Base-by-base conservation (phyloP, 768 basidiomycete genomes). In the Tricholoma terreum region DNA sequence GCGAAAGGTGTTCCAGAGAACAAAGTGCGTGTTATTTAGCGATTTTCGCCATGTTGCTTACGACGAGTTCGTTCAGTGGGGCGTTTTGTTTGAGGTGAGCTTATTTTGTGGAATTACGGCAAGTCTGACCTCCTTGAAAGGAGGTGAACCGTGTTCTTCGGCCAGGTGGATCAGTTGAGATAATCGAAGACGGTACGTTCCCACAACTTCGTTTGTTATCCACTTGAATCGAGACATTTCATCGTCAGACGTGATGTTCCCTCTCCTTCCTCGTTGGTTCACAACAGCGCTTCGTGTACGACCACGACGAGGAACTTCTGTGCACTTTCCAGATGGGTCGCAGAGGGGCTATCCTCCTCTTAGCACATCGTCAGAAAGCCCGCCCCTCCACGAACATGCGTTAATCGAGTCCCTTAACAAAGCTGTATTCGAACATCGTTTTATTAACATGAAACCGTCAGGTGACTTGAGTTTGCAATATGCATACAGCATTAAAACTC, bases 261-360 rank as follows among this genome's bases (percentile, higher is more conserved):
- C 90, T n/a, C 73, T 72, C 4, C 77, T 92, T 35, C 89, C 90
- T 19, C 80, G 80, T 35, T 91, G 89, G 88, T 92, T 90, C 63
- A 90, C 90, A 1, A 75, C 79, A 36, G 86, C 87, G 8, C 77
- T 90, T 52, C 83, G 86, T 27, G 75, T 75, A 27, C 81, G 76
- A 63, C 73, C 80, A 19, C 68, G 75, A 59, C 75, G 79, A 50
- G 67, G 77, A 55, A 70, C 80, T 40, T 80, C 84, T 38, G 73
- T 81, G 42, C 77, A 83, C 61, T 74, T 78, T 62, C 78, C 84
- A 31, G 78, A 83, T 51, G 79, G 77, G 33, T 69, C 76, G 35
- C 74, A 73, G 53, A 73, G 71, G 38, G 69, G 63, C 12, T 67
- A 74, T 56, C 68, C 73, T 46, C 70, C 70, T 58, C 68, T 72